Conservation (phyloP, 2,329 filamentous ascomycete genomes). For the Talaromyces sp. region DNA sequence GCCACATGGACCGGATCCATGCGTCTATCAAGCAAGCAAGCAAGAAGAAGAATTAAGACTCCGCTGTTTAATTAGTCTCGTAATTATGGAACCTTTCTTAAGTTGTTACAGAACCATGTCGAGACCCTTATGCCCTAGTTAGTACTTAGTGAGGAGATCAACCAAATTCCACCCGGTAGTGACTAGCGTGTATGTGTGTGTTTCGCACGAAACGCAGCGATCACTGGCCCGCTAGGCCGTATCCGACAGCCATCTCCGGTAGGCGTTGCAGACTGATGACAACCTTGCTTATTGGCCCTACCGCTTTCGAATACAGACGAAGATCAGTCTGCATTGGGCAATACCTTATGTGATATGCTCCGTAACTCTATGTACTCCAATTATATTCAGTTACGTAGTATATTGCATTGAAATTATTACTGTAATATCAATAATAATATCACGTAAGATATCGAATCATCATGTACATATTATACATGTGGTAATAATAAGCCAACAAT, state of each 20-base stretch:
- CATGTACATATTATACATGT: neutral
- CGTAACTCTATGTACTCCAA: neutral
- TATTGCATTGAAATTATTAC: too few species aligned
- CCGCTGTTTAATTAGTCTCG: too few species aligned
- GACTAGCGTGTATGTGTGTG: neutral
- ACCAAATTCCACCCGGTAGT: neutral
- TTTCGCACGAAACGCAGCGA: neutral
- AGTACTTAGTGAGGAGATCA: neutral
- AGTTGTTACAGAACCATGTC: too few species aligned
- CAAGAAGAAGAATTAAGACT: too few species aligned
- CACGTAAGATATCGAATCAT: too few species aligned
- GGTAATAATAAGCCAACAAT: too few species aligned
- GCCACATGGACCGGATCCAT: neutral
- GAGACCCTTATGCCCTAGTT: too few species aligned
- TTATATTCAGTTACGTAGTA: too few species aligned
- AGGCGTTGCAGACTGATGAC: neutral
- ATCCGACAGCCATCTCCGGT: slow-evolving; percentile 3
- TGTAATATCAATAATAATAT: too few species aligned
- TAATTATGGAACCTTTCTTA: too few species aligned
- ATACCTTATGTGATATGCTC: neutral
- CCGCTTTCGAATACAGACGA: neutral
- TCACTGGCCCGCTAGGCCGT: neutral
- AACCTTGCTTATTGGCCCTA: too few species aligned
- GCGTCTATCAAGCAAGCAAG: neutral
- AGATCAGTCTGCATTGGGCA: neutral